Evolutionary conservation across 345 rosid species (phyloP).

Genomic region (Heritiera fomes): DNA sequence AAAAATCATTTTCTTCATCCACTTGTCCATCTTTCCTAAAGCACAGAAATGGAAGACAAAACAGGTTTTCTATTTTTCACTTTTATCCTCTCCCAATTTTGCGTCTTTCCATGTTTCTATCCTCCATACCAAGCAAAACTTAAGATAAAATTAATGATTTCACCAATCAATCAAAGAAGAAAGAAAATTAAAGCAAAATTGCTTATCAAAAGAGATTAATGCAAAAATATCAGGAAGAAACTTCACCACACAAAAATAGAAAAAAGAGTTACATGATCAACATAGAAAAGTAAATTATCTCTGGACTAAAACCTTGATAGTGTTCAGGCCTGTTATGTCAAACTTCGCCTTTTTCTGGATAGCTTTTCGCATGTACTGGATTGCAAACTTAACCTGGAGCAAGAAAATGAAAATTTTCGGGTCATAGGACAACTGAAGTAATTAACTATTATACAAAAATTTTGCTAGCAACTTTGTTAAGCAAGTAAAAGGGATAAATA

Average conservation of each 20-base stretch:
- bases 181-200: slow-evolving; percentile 12
- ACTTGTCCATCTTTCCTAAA: neutral
- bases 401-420: slow-evolving; percentile 9
- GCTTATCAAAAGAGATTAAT: neutral
- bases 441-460: neutral
- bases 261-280: neutral
- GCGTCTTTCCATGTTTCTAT: neutral
- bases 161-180: slow-evolving; percentile 17
- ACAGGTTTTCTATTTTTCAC: neutral
- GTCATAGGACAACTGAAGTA: slow-evolving; percentile 8
- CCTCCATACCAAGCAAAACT: neutral
- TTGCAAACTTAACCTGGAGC: slow-evolving; percentile 86
- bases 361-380: slow-evolving; percentile 75
- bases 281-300: neutral
- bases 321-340: slow-evolving; percentile 72
- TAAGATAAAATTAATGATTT: neutral
- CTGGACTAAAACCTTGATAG: slow-evolving; percentile 63
- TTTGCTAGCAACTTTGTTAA: neutral
- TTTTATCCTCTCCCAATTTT: slow-evolving; percentile 1
- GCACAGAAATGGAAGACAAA: neutral
- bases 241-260: neutral
- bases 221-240: slow-evolving; percentile 10
- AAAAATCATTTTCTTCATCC: slow-evolving; percentile 9
- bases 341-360: slow-evolving; percentile 86
- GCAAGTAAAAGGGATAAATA: neutral